Percentiles rank a stretch among this genome's conserved stretches.
Conservation (phyloP, 2,329 filamentous ascomycete genomes). For the Paramyrothecium roridum region DNA sequence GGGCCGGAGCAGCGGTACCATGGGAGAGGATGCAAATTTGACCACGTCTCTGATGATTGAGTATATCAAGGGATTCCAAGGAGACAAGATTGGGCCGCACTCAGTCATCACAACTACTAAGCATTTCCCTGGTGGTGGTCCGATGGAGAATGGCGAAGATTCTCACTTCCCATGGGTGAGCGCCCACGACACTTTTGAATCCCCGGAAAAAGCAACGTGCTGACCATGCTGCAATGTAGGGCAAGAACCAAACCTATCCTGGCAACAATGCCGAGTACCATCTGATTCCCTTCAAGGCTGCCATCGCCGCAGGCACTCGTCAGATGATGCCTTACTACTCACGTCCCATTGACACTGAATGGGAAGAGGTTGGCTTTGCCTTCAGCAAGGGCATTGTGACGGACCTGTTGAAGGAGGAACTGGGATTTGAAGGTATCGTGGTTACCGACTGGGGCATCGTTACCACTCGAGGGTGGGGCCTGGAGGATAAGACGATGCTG, state of each 20-base stretch:
- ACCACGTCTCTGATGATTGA: constrained; percentile 29
- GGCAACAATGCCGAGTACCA: constrained; percentile 48
- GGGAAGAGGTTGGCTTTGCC: constrained; percentile 41
- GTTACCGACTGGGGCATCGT: constrained; percentile 48
- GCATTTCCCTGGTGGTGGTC: constrained; percentile 50
- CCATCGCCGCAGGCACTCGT: constrained; percentile 43
- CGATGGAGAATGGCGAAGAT: constrained; percentile 45
- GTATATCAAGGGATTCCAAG: constrained; percentile 44
- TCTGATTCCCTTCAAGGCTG: constrained; percentile 46
- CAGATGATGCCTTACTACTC: constrained; percentile 54
- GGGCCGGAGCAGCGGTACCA: constrained; percentile 39
- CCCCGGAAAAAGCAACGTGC: neutral
- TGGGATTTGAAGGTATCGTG: constrained; percentile 48
- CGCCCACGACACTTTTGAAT: too few relatives aligned
- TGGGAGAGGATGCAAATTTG: constrained; percentile 43
- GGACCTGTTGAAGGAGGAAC: constrained; percentile 38
- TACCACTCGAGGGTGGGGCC: constrained; percentile 46
- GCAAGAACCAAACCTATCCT: constrained; percentile 48
- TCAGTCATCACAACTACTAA: constrained; percentile 46
- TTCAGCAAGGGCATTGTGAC: constrained; percentile 50
- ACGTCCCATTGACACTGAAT: constrained; percentile 40
- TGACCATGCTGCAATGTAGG: constrained; percentile 29
- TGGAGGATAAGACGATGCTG: constrained; percentile 38
- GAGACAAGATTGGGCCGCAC: constrained; percentile 31
- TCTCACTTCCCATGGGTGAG: constrained; percentile 35